Percentiles rank a stretch among this genome's conserved stretches.
Conservation (phyloP, 176 grass and related monocot species). For the Cenchrus americanus region DNA sequence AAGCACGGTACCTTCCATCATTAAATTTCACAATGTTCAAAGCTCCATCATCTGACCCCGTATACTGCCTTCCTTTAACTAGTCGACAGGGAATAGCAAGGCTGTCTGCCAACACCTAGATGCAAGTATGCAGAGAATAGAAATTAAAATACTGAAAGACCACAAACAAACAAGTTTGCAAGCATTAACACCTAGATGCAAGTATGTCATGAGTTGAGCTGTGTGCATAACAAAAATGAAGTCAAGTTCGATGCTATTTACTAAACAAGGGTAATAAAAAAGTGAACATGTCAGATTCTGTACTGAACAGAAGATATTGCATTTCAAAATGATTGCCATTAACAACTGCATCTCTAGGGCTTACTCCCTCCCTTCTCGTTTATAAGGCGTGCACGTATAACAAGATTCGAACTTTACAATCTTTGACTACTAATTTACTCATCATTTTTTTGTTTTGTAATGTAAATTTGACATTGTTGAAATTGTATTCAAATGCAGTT, state of each 20-base stretch:
- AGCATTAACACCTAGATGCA: neutral
- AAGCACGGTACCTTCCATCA: slow-evolving; percentile 81
- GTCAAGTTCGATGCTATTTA: neutral
- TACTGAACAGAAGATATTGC: slow-evolving; percentile 24
- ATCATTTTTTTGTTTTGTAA: too few species aligned
- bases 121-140: slow-evolving; percentile 30
- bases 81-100: slow-evolving; percentile 80
- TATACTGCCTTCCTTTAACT: slow-evolving; percentile 91
- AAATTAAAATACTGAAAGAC: slow-evolving; percentile 21
- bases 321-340: slow-evolving; percentile 37
- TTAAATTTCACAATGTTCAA: slow-evolving; percentile 93
- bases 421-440: too few species aligned
- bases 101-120: slow-evolving; percentile 90
- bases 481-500: too few species aligned
- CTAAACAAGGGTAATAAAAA: slow-evolving; percentile 26
- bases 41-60: slow-evolving; percentile 93
- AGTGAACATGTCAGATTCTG: neutral
- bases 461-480: too few species aligned
- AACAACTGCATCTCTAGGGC: neutral
- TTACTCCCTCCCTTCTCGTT: too few species aligned
- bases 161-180: slow-evolving; percentile 17
- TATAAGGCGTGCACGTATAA: too few species aligned
- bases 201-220: neutral
- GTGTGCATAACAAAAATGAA: slow-evolving; percentile 13
- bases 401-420: too few species aligned